Percentiles rank a stretch among this genome's conserved stretches.
phyloP scores from a whole-genome alignment of 2,329 filamentous ascomycete species.

The Aureobasidium sp. region DNA sequence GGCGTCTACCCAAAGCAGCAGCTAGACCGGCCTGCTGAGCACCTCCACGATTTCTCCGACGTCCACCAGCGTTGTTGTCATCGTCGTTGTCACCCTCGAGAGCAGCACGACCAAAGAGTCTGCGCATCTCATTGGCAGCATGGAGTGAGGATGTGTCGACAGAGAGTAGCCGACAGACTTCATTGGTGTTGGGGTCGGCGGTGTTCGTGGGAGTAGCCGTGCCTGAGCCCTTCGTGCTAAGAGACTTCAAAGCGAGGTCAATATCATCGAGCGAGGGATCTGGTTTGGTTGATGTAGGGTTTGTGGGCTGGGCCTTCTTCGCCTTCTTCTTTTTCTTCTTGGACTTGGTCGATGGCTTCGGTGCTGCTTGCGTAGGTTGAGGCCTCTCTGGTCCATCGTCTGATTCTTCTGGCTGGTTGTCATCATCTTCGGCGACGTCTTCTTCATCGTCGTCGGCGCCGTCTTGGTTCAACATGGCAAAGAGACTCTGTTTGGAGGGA shows the following conservation, averaged over 20 bases:
- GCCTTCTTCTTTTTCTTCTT: conserved; percentile 49
- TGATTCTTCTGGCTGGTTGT: conserved; percentile 28
- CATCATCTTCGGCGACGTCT: conserved; percentile 30
- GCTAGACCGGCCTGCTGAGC: conserved; percentile 51
- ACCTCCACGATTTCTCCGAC: conserved; percentile 50
- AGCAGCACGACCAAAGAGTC: conserved; percentile 60
- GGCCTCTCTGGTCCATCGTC: conserved; percentile 25
- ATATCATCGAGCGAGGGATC: conserved; percentile 53
- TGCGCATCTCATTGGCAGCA: conserved; percentile 84
- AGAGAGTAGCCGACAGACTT: conserved; percentile 48
- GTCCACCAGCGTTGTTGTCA: conserved; percentile 40
- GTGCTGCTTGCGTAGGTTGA: conserved; percentile 1
- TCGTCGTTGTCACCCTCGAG: conserved; percentile 51
- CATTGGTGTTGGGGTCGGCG: conserved; percentile 36
- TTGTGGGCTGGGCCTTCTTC: conserved; percentile 41
- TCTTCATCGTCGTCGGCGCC: conserved; percentile 33
- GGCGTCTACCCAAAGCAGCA: conserved; percentile 42
- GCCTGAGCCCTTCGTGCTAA: conserved; percentile 36
- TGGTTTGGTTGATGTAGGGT: conserved; percentile 20
- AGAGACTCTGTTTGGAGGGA: conserved; percentile 36
- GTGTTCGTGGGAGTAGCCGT: conserved; percentile 21
- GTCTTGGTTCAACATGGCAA: conserved; percentile 39
- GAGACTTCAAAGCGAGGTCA: conserved; percentile 54
- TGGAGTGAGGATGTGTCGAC: conserved; percentile 70
- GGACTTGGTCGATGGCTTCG: conserved; percentile 23